A percentile compares a stretch with the other conserved stretches of the same genome.
phyloP scores from a whole-genome alignment of 176 grass and related monocot genomes.

The Zizania latifolia region DNA sequence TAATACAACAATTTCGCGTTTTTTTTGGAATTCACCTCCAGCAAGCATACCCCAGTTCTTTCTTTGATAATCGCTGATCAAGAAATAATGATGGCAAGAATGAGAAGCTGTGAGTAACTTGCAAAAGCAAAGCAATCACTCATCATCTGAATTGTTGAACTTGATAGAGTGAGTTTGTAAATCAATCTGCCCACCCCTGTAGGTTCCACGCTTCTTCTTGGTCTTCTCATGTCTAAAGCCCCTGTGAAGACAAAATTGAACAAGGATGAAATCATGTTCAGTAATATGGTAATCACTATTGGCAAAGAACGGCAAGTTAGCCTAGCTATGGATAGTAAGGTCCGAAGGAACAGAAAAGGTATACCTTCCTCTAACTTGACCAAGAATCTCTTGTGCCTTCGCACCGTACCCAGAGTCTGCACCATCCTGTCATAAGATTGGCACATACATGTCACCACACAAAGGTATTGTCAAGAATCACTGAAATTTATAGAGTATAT shows the following conservation, averaged over 20 bases:
- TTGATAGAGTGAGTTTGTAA: conserved; percentile 76
- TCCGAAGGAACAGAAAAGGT: neutral
- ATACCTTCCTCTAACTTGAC: conserved; percentile 94
- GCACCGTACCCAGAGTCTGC: conserved; percentile 84
- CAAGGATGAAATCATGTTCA: conserved; percentile 6
- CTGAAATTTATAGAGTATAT: neutral
- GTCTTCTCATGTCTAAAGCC: conserved; percentile 98
- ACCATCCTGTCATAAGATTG: conserved; percentile 40
- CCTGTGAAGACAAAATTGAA: conserved; percentile 28
- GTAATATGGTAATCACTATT: neutral
- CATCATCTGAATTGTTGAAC: conserved; percentile 58
- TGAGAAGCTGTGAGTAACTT: neutral
- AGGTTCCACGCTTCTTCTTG: conserved; percentile 88
- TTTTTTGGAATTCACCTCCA: neutral
- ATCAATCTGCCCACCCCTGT: conserved; percentile 80
- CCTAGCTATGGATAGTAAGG: neutral
- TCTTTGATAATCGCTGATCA: neutral
- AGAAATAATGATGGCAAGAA: neutral
- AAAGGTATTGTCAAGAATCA: neutral
- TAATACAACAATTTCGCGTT: neutral
- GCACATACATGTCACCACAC: neutral
- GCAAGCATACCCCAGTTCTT: neutral
- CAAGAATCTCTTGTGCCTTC: conserved; percentile 91
- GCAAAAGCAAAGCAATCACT: conserved; percentile 13
- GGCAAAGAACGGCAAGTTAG: neutral